Conservation (phyloP, 2,329 filamentous ascomycete species). For the Sarocladium strictum region DNA sequence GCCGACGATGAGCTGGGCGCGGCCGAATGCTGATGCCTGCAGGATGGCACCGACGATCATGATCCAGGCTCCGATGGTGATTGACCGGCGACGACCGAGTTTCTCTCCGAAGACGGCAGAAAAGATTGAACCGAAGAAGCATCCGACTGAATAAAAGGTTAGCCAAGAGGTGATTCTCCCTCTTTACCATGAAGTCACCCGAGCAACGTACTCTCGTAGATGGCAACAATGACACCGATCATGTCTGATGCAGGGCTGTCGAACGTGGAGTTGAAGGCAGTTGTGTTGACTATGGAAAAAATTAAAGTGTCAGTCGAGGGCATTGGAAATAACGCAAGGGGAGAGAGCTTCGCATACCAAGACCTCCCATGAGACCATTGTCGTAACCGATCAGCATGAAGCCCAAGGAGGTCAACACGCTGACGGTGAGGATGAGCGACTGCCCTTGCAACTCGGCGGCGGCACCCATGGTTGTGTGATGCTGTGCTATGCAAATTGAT, state of each 20-base stretch:
- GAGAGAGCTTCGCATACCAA: constrained; percentile 15
- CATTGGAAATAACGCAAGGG: neutral
- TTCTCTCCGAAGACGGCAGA: constrained; percentile 33
- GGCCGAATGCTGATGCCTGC: constrained; percentile 8
- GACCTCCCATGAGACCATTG: constrained; percentile 38
- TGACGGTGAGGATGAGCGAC: constrained; percentile 34
- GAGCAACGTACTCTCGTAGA: constrained; percentile 28
- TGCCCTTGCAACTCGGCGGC: neutral
- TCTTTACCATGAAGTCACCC: no score
- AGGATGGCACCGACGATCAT: constrained; percentile 5
- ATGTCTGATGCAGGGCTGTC: constrained; percentile 31
- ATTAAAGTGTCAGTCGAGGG: constrained; percentile 12
- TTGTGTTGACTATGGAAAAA: constrained; percentile 30
- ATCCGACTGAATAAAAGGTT: constrained; percentile 26
- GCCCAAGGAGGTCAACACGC: constrained; percentile 36
- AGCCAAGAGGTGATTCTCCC: neutral
- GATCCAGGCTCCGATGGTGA: constrained; percentile 16
- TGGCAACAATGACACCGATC: constrained; percentile 40
- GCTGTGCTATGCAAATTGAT: neutral
- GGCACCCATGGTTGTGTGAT: neutral
- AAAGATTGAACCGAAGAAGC: constrained; percentile 39
- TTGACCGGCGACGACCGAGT: constrained; percentile 35
- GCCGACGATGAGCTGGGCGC: constrained; percentile 22
- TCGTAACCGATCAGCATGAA: constrained; percentile 44
- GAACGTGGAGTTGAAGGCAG: constrained; percentile 35